Base-by-base conservation (phyloP, 2,329 filamentous ascomycete genomes). In the Fusarium pseudograminearum region DNA sequence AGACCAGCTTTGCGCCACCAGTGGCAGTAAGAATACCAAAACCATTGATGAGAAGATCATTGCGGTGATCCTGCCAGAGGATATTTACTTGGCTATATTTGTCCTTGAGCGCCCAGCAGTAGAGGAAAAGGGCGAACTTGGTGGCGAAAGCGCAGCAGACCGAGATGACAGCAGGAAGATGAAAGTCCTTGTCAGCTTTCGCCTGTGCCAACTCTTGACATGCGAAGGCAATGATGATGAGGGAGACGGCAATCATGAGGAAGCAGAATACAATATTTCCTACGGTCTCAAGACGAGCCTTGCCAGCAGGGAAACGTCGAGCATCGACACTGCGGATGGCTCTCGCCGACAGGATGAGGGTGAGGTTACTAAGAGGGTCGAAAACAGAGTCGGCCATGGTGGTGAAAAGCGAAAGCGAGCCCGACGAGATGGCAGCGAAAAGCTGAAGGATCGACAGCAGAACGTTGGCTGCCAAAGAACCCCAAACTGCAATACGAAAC, bases 191-290 rank as follows among this genome's bases (percentile, higher is more conserved):
- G 16, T 84, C 86, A 3, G 84, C 81, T 0, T 83, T 80, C 2
- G 83, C 84, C 45, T 84, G 80, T 2, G 82, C 84, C 4, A 98
- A 84, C 60, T 97, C 90, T 57, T 89, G 87, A 30, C 89, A 85
- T 1, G 94, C 94, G 78, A 98, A 93, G 24, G 95, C 93, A 74
- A 99, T 96, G 58, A 99, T 89, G 76, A 98, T 93, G 70, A 97
- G 85, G 0, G 94, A 97, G 10, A 98, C 95, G 12, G 93, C 85
- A 22, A 90, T 94, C 96, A 99, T 98, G 73, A 99, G 85, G 80
- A 97, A 97, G 81, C 94, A 97, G 80, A 99, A 99, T 63, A 91
- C 89, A 70, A 98, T 98, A 76, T 98, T 99, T 54, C 96, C 96
- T 0, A 94, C 93, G 0, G 94, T 98, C 81, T 98, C 95, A 67